Base-by-base conservation (phyloP, 1,284 basidiomycete genomes). In the Malassezia brasiliensis region DNA sequence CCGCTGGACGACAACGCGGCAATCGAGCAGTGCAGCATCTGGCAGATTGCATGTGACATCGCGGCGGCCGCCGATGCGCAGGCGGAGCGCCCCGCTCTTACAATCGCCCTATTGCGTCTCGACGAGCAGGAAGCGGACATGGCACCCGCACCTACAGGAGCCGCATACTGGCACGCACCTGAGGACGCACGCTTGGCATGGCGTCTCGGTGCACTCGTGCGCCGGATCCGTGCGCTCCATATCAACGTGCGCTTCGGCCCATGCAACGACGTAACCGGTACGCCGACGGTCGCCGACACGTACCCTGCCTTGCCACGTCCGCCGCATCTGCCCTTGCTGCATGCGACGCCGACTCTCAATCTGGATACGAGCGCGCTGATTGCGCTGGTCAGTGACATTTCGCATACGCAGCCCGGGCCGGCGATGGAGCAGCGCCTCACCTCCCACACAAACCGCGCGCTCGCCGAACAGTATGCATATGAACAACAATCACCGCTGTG, bases 301-400 rank as follows among this genome's bases (percentile, higher is more conserved):
- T 40, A 63, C 30, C 58, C 59, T 9, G 17, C 30, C 9, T 39
- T 68, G 25, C 61, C 67, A 0, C 36, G 31, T n/a, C 55, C 66
- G 15, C 60, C 57, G 3, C 28, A 32, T 1, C 39, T 25, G 25
- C 61, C 55, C 11, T 22, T 46, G 9, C 56, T 53, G 61, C 49
- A 47, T n/a, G 47, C 56, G 3, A 64, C 56, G 10, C 47, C 20
- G 4, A 49, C 52, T 31, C 52, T 72, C 41, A 69, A 72, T 39
- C 53, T 70, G 32, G 69, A 72, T 39, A 60, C 68, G 25, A 69
- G 68, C 7, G 64, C 62, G 11, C 58, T 70, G 34, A 59, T 72
- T 17, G 69, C 68, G 0, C 58, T 72, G 2, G 60, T 60, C 36
- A 66, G 63, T 51, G 66, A 69, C 30, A 52, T 63, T 31, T 55